Percentiles rank a stretch among this genome's conserved stretches.
These are phyloP conservation scores for Fomitopsis pulvina DNA, from an alignment of 768 basidiomycete species.

Conservation along the genomic window DNA sequence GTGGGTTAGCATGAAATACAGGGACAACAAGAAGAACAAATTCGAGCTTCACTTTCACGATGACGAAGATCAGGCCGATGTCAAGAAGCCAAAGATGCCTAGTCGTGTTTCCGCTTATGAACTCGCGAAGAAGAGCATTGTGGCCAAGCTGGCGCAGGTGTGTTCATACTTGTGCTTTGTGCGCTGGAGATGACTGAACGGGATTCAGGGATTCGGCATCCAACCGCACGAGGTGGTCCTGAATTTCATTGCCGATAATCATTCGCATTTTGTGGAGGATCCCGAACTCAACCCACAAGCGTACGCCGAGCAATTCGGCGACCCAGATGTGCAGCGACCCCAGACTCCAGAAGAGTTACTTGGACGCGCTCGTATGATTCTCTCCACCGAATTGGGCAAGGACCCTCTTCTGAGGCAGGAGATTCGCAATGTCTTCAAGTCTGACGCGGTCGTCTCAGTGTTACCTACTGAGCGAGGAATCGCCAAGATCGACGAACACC, in stretches of 20 bases:
- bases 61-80: constrained; percentile 44
- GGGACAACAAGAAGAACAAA: constrained; percentile 49
- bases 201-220: constrained; percentile 76
- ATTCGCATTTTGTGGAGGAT: constrained; percentile 70
- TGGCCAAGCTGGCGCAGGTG: constrained; percentile 77
- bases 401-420: constrained; percentile 82
- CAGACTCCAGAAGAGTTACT: constrained; percentile 63
- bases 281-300: constrained; percentile 71
- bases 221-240: constrained; percentile 77
- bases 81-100: constrained; percentile 71
- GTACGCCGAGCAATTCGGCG: constrained; percentile 83
- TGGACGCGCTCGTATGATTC: constrained; percentile 69
- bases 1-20: constrained; percentile 85
- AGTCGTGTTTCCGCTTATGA: constrained; percentile 83
- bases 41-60: constrained; percentile 65
- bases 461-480: constrained; percentile 84
- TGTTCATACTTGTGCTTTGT: constrained; percentile 19
- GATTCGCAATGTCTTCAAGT: constrained; percentile 69
- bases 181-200: no score
- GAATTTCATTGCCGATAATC: constrained; percentile 62
- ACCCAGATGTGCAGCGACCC: constrained; percentile 54
- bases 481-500: constrained; percentile 67
- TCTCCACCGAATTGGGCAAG: constrained; percentile 87
- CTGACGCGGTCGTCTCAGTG: constrained; percentile 70
- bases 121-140: constrained; percentile 70